Evolutionary conservation across 176 grass and related monocot genomes (phyloP).

Genomic region (Carex cristatella): DNA sequence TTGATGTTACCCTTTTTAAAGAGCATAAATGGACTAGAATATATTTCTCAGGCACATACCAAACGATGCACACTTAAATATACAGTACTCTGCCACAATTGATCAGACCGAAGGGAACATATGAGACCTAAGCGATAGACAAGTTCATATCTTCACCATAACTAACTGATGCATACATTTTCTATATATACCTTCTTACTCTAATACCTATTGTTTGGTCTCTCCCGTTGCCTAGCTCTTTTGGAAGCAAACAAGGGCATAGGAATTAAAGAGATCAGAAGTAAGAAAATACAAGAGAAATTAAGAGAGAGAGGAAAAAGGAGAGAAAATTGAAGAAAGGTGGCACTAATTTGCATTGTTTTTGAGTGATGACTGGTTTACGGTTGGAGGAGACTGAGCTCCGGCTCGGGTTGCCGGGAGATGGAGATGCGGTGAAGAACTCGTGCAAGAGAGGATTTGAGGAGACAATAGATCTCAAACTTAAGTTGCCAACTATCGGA

Average conservation of each 20-base stretch:
- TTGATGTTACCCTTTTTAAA: too few relatives aligned
- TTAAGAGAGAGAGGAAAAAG: not conserved
- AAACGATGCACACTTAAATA: not conserved
- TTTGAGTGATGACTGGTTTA: slow-evolving; percentile 39
- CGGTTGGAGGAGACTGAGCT: slow-evolving; percentile 85
- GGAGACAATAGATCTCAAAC: slow-evolving; percentile 87
- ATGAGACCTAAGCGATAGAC: slow-evolving; percentile 8
- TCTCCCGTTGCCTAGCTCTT: slow-evolving; percentile 23
- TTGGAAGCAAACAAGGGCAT: slow-evolving; percentile 11
- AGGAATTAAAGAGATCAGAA: not conserved
- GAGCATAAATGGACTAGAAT: too few relatives aligned
- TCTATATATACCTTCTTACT: slow-evolving; percentile 27
- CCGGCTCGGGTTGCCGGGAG: slow-evolving; percentile 75
- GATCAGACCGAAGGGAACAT: slow-evolving; percentile 9
- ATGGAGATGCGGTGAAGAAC: slow-evolving; percentile 53
- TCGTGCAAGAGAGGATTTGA: slow-evolving; percentile 68
- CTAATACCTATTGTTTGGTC: slow-evolving; percentile 27
- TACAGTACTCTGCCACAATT: not conserved
- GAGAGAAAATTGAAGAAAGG: slow-evolving; percentile 17
- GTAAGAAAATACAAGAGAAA: not conserved
- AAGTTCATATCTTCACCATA: slow-evolving; percentile 24
- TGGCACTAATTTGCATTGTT: slow-evolving; percentile 30
- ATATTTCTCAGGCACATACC: not conserved
- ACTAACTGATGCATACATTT: slow-evolving; percentile 13
- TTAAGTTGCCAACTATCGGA: slow-evolving; percentile 54